These are phyloP conservation scores for Leccinum griseonigrum DNA, from an alignment of 1,284 basidiomycete genomes.

Conservation along the genomic window DNA sequence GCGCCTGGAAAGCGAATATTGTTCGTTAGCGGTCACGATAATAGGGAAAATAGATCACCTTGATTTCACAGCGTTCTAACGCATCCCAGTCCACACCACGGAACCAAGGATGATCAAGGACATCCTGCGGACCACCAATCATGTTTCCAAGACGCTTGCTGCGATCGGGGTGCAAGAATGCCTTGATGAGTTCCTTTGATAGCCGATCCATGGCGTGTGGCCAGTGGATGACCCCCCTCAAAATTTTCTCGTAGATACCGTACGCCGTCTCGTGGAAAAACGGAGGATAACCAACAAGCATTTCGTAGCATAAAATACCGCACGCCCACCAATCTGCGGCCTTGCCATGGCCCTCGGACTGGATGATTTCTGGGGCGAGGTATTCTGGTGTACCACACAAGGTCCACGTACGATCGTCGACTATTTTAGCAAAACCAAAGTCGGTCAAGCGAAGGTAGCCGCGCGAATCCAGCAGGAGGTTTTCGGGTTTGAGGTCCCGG, in stretches of 20 bases:
- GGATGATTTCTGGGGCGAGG: conserved; percentile 92
- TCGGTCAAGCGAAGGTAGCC: conserved; percentile 98
- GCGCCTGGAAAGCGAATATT: conserved; percentile 50
- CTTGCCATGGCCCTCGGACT: conserved; percentile 97
- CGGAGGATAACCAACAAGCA: conserved; percentile 91
- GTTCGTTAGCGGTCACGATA: conserved; percentile 11
- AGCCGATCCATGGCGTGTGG: conserved; percentile 84
- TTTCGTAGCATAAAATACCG: conserved; percentile 96
- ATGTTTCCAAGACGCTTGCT: conserved; percentile 93
- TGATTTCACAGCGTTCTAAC: conserved; percentile 74
- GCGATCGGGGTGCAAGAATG: conserved; percentile 92
- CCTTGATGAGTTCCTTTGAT: conserved; percentile 74
- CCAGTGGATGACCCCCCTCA: conserved; percentile 91
- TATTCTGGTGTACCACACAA: conserved; percentile 98
- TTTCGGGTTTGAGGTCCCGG: conserved; percentile 97
- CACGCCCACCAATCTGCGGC: conserved; percentile 99
- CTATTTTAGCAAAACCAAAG: conserved; percentile 98
- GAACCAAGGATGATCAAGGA: conserved; percentile 95
- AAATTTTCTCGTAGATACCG: conserved; percentile 93
- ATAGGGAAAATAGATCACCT: conserved; percentile 41
- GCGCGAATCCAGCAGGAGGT: conserved; percentile 91
- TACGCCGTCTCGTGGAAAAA: conserved; percentile 95
- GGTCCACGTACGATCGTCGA: conserved; percentile 99
- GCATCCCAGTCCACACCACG: conserved; percentile 91
- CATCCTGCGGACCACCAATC: conserved; percentile 88